These are phyloP conservation scores for Phytophthora constricta DNA, from an alignment of 352 stramenopile genomes.

Conservation along the genomic window DNA sequence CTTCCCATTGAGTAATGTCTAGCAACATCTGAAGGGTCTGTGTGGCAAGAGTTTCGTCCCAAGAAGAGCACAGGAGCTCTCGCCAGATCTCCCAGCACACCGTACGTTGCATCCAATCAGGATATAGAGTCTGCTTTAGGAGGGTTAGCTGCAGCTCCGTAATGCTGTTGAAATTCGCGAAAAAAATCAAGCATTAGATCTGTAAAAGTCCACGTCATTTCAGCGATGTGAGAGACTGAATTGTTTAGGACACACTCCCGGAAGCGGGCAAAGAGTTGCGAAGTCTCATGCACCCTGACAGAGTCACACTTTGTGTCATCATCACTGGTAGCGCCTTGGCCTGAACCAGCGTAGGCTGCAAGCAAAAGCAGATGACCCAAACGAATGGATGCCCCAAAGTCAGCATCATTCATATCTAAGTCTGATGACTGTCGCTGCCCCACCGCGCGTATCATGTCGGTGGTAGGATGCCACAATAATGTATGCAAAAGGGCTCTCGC, in stretches of 20 bases:
- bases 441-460: constrained; percentile 53
- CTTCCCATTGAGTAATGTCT: constrained; percentile 39
- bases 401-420: background rate
- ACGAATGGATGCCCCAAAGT: constrained; percentile 36
- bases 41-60: constrained; percentile 41
- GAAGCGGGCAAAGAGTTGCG: constrained; percentile 48
- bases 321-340: constrained; percentile 1
- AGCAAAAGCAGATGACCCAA: constrained; percentile 50
- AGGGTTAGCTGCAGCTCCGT: constrained; percentile 53
- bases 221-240: constrained; percentile 13
- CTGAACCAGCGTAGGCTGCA: constrained; percentile 31
- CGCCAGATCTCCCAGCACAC: constrained; percentile 65
- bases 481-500: constrained; percentile 18
- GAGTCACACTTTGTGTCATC: constrained; percentile 19
- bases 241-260: constrained; percentile 37
- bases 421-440: constrained; percentile 35
- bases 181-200: constrained; percentile 53
- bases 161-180: constrained; percentile 27
- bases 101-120: constrained; percentile 43
- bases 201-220: constrained; percentile 35
- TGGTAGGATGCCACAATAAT: constrained; percentile 48
- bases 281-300: constrained; percentile 28
- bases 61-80: constrained; percentile 64
- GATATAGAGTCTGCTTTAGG: constrained; percentile 61
- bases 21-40: constrained; percentile 46